phyloP scores from a whole-genome alignment of 2,329 filamentous ascomycete genomes.

The Didymella arachidicola region DNA sequence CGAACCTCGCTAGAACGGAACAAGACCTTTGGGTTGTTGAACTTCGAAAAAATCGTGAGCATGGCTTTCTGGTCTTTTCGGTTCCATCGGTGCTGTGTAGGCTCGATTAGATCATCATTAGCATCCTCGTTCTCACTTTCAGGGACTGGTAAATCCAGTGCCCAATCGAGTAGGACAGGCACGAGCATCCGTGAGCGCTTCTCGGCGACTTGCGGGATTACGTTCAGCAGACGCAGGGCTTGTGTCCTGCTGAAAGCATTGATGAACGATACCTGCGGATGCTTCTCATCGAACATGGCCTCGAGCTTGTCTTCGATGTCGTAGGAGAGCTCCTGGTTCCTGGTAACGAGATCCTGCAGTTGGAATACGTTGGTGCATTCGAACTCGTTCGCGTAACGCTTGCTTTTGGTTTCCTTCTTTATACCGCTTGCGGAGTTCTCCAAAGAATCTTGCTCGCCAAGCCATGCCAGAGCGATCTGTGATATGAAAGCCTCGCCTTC shows the following conservation, averaged over 20 bases:
- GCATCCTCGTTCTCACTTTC: constrained; percentile 22
- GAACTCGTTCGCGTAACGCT: constrained; percentile 71
- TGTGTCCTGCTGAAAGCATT: constrained; percentile 72
- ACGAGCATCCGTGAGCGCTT: constrained; percentile 85
- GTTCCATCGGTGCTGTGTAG: constrained; percentile 62
- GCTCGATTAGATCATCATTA: constrained; percentile 19
- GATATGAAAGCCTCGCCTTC: constrained; percentile 76
- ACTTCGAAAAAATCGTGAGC: constrained; percentile 81
- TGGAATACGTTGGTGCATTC: constrained; percentile 77
- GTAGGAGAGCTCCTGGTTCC: constrained; percentile 27
- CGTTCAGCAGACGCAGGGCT: constrained; percentile 78
- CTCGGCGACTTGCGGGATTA: constrained; percentile 79
- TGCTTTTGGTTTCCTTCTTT: constrained; percentile 18
- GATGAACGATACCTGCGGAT: constrained; percentile 61
- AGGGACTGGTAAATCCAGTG: constrained; percentile 43
- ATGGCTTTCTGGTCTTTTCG: constrained; percentile 84
- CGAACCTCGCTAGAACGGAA: constrained; percentile 81
- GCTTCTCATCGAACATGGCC: constrained; percentile 69
- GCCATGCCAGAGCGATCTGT: constrained; percentile 78
- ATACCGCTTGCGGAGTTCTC: constrained; percentile 17
- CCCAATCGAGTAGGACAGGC: constrained; percentile 85
- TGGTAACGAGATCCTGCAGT: constrained; percentile 51
- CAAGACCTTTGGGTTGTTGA: constrained; percentile 84
- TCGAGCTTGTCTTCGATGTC: constrained; percentile 63
- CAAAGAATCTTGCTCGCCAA: constrained; percentile 51